Conservation (phyloP, 768 basidiomycete genomes). For the Rhizopogon sp. region DNA sequence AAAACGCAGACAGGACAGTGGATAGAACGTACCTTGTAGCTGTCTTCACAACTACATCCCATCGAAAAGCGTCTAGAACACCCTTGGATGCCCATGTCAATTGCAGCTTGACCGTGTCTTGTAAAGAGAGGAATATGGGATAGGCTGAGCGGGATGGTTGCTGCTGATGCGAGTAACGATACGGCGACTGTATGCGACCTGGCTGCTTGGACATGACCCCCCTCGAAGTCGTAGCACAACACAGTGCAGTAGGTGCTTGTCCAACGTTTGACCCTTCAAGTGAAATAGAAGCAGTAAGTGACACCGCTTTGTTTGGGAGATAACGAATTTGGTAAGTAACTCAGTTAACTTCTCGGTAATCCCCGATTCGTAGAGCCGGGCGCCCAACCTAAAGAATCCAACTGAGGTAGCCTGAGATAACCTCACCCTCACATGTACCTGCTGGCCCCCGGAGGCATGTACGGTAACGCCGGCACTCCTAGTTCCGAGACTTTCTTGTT, state of each 20-base stretch:
- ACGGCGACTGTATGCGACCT: conserved; percentile 16
- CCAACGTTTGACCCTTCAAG: too few species aligned
- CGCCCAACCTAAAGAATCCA: too few species aligned
- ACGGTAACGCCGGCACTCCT: too few species aligned
- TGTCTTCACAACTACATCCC: conserved; percentile 58
- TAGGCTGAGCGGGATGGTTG: conserved; percentile 49
- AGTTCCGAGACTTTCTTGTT: too few species aligned
- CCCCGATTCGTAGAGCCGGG: too few species aligned
- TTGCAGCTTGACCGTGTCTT: conserved; percentile 57
- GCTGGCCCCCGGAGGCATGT: too few species aligned
- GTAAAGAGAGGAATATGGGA: conserved; percentile 63
- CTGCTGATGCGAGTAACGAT: conserved; percentile 17
- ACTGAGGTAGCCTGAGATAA: too few species aligned
- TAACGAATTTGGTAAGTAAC: background rate
- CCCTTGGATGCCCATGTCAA: conserved; percentile 54
- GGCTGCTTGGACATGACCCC: conserved; percentile 20
- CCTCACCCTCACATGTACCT: too few species aligned
- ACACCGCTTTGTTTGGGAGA: background rate
- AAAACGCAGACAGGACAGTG: conserved; percentile 4
- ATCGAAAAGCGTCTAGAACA: conserved; percentile 66
- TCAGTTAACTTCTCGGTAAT: background rate
- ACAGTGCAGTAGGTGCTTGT: too few species aligned
- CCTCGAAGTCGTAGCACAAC: background rate
- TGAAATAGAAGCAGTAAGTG: too few species aligned
- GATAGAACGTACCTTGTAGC: conserved; percentile 47